Evolutionary conservation across 2,329 filamentous ascomycete genomes (phyloP), one percentile per base, ranked within the genome.

Genomic region (Dendrostoma leiphaemia): DNA sequence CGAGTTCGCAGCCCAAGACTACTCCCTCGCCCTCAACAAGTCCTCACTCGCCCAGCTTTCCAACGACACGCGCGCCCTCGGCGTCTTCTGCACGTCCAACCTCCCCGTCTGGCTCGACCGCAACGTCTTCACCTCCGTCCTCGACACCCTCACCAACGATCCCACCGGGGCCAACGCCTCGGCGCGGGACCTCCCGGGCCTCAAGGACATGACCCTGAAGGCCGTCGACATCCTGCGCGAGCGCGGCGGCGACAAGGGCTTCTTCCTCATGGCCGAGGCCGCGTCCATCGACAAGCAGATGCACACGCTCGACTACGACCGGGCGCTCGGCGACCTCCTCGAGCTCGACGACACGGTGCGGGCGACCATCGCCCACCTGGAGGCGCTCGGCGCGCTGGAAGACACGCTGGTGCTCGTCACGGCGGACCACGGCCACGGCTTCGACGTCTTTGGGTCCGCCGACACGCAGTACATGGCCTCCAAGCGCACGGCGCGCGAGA

Each of bases 241-340:
- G 35, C 79, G 83, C 55, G 83, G 85, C 26, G 80, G 80, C 31
- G 79, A 87, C 54, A 80, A 89, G 56, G 90, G 90, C 6, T 95
- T 88, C 81, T 91, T 94, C 78, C 79, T 95, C 65, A 94, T 95
- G 90, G 85, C 85, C 12, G 90, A 95, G 70, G 90, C 87, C 24
- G 90, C 90, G 15, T 90, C 85, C 2, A 89, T 95, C 62, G 90
- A 94, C 74, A 95, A 95, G 79, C 87, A 90, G 79, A 94, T 95
- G 90, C 90, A 95, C 73, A 69, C 76, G 2, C 81, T 94, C 19
- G 90, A 94, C 74, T 94, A 94, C 68, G 89, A 94, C 72, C 88
- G 90, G 51, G 88, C 90, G 1, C 83, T 95, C 0, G 90, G 88
- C 51, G 90, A 95, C 63, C 83, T 95, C 1, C 82, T 95, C 37